These are phyloP conservation scores for Ogataea hybrid DNA, from an alignment of 1,139 yeast genomes.

Conservation along the genomic window DNA sequence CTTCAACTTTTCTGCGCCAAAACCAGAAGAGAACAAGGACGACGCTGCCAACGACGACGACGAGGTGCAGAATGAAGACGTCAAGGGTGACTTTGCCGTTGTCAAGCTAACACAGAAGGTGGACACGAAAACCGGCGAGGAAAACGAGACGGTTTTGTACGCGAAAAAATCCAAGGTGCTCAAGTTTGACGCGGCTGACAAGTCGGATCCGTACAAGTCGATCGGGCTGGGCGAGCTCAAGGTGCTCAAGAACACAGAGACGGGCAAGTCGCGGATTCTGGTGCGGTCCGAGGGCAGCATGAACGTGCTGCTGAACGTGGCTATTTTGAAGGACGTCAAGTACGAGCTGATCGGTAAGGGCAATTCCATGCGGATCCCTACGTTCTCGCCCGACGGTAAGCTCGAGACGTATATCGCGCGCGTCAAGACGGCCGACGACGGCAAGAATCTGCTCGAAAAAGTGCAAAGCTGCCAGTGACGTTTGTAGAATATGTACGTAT, in stretches of 20 bases:
- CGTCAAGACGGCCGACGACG: constrained; percentile 74
- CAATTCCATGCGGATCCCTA: constrained; percentile 50
- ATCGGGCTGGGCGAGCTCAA: constrained; percentile 85
- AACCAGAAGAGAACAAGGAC: constrained; percentile 10
- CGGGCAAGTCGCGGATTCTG: constrained; percentile 64
- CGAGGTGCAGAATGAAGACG: constrained; percentile 40
- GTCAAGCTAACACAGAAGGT: constrained; percentile 47
- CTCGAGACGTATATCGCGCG: constrained; percentile 63
- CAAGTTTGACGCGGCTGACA: constrained; percentile 52
- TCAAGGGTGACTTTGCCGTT: constrained; percentile 46
- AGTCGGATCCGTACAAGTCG: constrained; percentile 49
- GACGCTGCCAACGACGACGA: constrained; percentile 19
- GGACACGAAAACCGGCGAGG: constrained; percentile 77
- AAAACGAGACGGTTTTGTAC: constrained; percentile 64
- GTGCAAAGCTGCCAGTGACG: constrained; percentile 39
- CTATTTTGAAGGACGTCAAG: constrained; percentile 49
- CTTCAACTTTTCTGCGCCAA: constrained; percentile 27
- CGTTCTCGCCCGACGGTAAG: constrained; percentile 39
- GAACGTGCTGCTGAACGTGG: constrained; percentile 64
- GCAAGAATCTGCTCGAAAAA: constrained; percentile 53
- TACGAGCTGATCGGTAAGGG: constrained; percentile 61
- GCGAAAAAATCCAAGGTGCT: constrained; percentile 73
- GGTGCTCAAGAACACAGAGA: constrained; percentile 56
- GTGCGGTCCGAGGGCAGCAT: constrained; percentile 89
- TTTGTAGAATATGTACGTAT: constrained; percentile 5